Percentiles rank a stretch among this genome's conserved stretches.
Conservation (phyloP, 2,329 filamentous ascomycete species). For the Paramyrothecium sp. region DNA sequence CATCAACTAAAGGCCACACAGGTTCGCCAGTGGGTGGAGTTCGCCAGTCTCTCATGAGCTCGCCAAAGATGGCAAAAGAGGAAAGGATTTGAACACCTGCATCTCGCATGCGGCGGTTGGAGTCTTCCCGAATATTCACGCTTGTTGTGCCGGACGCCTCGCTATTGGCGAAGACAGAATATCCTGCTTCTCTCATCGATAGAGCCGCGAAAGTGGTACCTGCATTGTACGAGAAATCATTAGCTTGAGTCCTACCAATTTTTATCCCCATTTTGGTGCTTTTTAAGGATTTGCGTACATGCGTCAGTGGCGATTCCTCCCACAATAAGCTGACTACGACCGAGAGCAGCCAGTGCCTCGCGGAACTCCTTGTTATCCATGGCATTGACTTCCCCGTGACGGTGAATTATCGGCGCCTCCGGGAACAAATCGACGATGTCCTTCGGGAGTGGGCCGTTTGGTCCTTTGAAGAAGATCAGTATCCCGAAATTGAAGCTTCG, state of each 20-base stretch:
- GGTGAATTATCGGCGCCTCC: conserved; percentile 52
- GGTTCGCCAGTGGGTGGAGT: conserved; percentile 33
- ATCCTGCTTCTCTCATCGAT: conserved; percentile 56
- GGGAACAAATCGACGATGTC: conserved; percentile 59
- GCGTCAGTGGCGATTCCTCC: conserved; percentile 63
- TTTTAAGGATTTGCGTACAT: conserved; percentile 25
- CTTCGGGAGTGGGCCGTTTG: conserved; percentile 58
- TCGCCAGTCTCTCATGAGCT: conserved; percentile 59
- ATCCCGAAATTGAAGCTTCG: neutral
- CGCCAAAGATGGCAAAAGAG: conserved; percentile 49
- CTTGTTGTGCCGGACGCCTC: conserved; percentile 57
- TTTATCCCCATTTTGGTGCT: no score
- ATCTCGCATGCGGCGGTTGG: conserved; percentile 55
- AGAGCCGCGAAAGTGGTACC: conserved; percentile 58
- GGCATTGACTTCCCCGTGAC: conserved; percentile 61
- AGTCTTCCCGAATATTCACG: conserved; percentile 46
- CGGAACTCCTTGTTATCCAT: conserved; percentile 62
- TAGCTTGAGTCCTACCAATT: neutral
- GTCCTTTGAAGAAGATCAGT: conserved; percentile 33
- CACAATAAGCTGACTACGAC: conserved; percentile 57
- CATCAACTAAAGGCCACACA: conserved; percentile 52
- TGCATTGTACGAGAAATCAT: neutral
- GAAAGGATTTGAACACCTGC: conserved; percentile 54
- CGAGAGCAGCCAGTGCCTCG: conserved; percentile 34
- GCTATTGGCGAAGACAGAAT: conserved; percentile 59